Evolutionary conservation across 495 filamentous ascomycete species (phyloP), one percentile per base, ranked within the genome.

Genomic region (Penicillium ochrochloron): DNA sequence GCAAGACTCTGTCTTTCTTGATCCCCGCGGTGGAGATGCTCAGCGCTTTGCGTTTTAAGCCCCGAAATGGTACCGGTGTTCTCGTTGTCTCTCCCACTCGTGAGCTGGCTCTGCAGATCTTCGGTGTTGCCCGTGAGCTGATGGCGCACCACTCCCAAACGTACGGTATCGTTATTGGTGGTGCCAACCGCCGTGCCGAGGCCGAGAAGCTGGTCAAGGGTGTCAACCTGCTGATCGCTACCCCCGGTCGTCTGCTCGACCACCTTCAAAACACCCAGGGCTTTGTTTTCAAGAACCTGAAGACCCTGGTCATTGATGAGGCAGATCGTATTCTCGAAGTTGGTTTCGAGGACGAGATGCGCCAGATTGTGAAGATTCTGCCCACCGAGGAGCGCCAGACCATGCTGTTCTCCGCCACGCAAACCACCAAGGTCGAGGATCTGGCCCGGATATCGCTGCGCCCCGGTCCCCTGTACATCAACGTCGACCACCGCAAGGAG

Each of bases 401-500:
- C 0, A 93, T 96, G 88, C 87, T 99, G 12, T 99, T 99, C 83
- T 96, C 92, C 25, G 95, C 95, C 11, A 99, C 95, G 0, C 95
- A 98, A 73, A 99, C 96, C 3, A 98, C 96, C 54, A 98, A 98
- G 76, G 96, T 99, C 65, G 94, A 98, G 75, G 95, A 99, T 75
- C 79, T 99, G 27, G 95, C 95, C 7, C 84, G 95, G 44, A 96
- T 99, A 72, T 98, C 95, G 5, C 85, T 99, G 31, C 86, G 91
- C 34, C 90, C 94, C 2, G 94, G 96, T 5, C 95, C 95, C 0
- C 82, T 99, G 9, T 99, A 98, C 73, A 97, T 97, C 81, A 96
- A 97, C 70, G 93, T 97, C 44, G 92, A 96, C 74, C 80, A 91
- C 70, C 74, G 80, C 48, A 90, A 93, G 76, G 88, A 92, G 69